Conservation (phyloP, 2,329 filamentous ascomycete species). For the Microdochium nivale region DNA sequence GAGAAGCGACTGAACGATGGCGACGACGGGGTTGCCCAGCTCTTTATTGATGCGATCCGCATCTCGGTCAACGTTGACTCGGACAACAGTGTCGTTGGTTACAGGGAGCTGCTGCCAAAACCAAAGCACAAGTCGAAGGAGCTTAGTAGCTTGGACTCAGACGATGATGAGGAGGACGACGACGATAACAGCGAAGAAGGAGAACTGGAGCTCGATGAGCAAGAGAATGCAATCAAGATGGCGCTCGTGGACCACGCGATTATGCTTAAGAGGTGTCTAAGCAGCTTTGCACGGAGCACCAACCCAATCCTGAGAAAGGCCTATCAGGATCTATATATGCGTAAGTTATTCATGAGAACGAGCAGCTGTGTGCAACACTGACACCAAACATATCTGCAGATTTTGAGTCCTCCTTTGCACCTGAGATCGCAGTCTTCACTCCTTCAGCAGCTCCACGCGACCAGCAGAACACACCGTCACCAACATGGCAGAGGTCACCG, state of each 20-base stretch:
- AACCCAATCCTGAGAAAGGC: slow-evolving; percentile 48
- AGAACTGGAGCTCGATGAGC: slow-evolving; percentile 41
- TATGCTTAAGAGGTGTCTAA: slow-evolving; percentile 74
- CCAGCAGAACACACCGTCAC: slow-evolving; percentile 26
- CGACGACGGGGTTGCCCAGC: slow-evolving; percentile 59
- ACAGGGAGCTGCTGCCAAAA: slow-evolving; percentile 64
- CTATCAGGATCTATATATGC: slow-evolving; percentile 52
- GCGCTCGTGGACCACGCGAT: slow-evolving; percentile 84
- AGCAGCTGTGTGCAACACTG: no score
- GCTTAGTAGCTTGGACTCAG: slow-evolving; percentile 13
- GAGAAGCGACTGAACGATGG: slow-evolving; percentile 68
- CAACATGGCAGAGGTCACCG: slow-evolving; percentile 26
- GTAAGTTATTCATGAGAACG: slow-evolving; percentile 42
- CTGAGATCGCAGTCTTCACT: slow-evolving; percentile 56
- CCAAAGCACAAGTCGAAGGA: slow-evolving; percentile 14
- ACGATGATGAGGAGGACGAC: slow-evolving; percentile 30
- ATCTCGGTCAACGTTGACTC: slow-evolving; percentile 67
- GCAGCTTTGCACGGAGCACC: slow-evolving; percentile 55
- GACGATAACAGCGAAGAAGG: slow-evolving; percentile 35
- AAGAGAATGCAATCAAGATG: slow-evolving; percentile 75
- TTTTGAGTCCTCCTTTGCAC: slow-evolving; percentile 54
- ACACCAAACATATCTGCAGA: slow-evolving; percentile 30
- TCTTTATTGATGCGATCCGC: slow-evolving; percentile 67
- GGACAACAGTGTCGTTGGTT: slow-evolving; percentile 69
- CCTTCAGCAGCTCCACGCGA: slow-evolving; percentile 36